Evolutionary conservation across 805 yeast genomes (phyloP).

Genomic region (Blastobotrys attinorum): DNA sequence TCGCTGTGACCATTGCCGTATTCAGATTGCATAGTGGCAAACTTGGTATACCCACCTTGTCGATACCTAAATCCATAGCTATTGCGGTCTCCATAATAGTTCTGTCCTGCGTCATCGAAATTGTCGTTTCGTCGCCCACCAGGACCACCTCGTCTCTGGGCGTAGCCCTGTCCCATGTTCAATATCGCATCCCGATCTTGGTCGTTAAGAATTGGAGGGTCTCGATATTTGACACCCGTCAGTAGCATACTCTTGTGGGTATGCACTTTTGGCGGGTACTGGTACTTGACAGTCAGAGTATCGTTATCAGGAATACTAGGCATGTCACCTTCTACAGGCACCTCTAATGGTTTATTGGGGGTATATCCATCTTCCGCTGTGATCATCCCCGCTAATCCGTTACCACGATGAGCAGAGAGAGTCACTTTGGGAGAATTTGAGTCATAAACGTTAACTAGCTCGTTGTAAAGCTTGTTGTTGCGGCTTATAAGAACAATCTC

Average conservation of each 20-base stretch:
- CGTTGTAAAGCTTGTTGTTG: slow-evolving; percentile 43
- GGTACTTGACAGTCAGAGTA: slow-evolving; percentile 42
- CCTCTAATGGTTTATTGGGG: slow-evolving; percentile 31
- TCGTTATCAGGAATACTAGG: slow-evolving; percentile 38
- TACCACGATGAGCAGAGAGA: slow-evolving; percentile 18
- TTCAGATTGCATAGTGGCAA: slow-evolving; percentile 4
- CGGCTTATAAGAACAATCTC: slow-evolving; percentile 66
- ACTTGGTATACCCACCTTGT: slow-evolving; percentile 16
- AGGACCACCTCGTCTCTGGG: neutral
- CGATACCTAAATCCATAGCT: slow-evolving; percentile 3
- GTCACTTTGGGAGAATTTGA: slow-evolving; percentile 19
- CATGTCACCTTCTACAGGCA: slow-evolving; percentile 38
- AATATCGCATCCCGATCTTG: slow-evolving; percentile 60
- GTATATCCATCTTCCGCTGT: slow-evolving; percentile 28
- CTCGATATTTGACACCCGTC: slow-evolving; percentile 65
- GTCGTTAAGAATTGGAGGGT: slow-evolving; percentile 45
- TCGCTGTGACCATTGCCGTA: slow-evolving; percentile 17
- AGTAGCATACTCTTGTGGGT: slow-evolving; percentile 74
- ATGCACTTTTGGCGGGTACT: slow-evolving; percentile 49
- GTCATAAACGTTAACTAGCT: slow-evolving; percentile 25
- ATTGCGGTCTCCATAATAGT: slow-evolving; percentile 6
- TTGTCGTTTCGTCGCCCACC: slow-evolving; percentile 30
- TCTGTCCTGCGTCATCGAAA: slow-evolving; percentile 8
- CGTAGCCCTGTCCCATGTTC: slow-evolving; percentile 22
- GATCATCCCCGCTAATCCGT: slow-evolving; percentile 31